A percentile compares a stretch with the other conserved stretches of the same genome.
Evolutionary conservation across 2,329 filamentous ascomycete genomes (phyloP).

Genomic region (Fonsecaea pedrosoi): DNA sequence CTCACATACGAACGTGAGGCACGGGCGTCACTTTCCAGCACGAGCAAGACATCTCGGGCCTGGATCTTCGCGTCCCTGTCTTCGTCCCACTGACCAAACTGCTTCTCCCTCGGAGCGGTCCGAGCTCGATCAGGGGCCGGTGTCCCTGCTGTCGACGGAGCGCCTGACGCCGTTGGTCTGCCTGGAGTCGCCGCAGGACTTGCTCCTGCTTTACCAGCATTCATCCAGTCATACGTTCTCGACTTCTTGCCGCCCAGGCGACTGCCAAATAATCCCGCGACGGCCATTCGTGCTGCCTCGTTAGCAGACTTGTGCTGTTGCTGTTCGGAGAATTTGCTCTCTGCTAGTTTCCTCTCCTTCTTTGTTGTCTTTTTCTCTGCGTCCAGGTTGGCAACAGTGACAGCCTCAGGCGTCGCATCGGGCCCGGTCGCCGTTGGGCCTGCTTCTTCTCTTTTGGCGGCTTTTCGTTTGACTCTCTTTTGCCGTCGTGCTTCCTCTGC

Average conservation of each 20-base stretch:
- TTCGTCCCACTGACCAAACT: slow-evolving; percentile 78
- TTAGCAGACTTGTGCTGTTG: slow-evolving; percentile 83
- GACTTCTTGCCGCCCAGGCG: slow-evolving; percentile 55
- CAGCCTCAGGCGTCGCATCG: slow-evolving; percentile 49
- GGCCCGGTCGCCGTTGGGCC: slow-evolving; percentile 64
- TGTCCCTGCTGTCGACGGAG: slow-evolving; percentile 32
- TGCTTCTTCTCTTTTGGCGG: slow-evolving; percentile 60
- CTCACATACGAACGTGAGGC: slow-evolving; percentile 52
- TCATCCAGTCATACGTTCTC: slow-evolving; percentile 58
- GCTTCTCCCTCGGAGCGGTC: slow-evolving; percentile 55
- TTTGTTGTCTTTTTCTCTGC: slow-evolving; percentile 78
- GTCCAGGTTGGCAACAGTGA: slow-evolving; percentile 51
- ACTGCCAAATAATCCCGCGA: slow-evolving; percentile 66
- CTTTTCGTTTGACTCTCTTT: slow-evolving; percentile 70
- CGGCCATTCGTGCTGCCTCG: slow-evolving; percentile 77
- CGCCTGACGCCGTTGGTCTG: slow-evolving; percentile 21
- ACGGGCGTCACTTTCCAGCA: slow-evolving; percentile 77
- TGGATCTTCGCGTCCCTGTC: slow-evolving; percentile 80
- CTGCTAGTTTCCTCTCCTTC: slow-evolving; percentile 83
- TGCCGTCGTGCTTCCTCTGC: slow-evolving; percentile 74
- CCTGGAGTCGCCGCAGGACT: slow-evolving; percentile 41
- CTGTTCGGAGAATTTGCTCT: slow-evolving; percentile 75
- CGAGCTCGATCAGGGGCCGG: slow-evolving; percentile 32
- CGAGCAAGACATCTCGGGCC: slow-evolving; percentile 79
- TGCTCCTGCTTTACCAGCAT: slow-evolving; percentile 45